phyloP scores from a whole-genome alignment of 2,329 filamentous ascomycete genomes.

The Pleomassaria siparia region DNA sequence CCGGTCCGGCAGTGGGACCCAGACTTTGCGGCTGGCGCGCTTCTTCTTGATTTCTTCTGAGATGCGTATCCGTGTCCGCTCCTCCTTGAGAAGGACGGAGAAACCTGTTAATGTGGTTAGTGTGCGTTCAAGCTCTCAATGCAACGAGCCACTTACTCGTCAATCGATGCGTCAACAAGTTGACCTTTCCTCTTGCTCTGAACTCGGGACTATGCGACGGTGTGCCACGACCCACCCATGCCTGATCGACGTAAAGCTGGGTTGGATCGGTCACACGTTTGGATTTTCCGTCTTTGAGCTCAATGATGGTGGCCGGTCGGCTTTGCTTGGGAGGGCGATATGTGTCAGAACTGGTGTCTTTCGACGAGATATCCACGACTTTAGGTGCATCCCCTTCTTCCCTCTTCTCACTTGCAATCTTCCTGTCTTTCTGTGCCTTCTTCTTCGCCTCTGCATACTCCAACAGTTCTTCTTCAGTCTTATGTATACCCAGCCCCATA shows the following conservation, averaged over 20 bases:
- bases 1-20: conserved; percentile 85
- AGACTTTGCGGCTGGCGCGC: conserved; percentile 73
- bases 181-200: conserved; percentile 73
- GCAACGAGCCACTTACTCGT: conserved; percentile 63
- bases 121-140: not conserved
- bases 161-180: conserved; percentile 68
- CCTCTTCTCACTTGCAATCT: not conserved
- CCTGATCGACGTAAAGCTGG: conserved; percentile 86
- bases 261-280: conserved; percentile 73
- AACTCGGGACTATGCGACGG: conserved; percentile 59
- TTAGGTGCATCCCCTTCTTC: not conserved
- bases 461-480: conserved; percentile 18
- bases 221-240: conserved; percentile 80
- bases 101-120: conserved; percentile 57
- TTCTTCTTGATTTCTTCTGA: conserved; percentile 77
- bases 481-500: conserved; percentile 69
- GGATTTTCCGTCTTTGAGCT: conserved; percentile 73
- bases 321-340: conserved; percentile 4
- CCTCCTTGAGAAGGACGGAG: conserved; percentile 85
- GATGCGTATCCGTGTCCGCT: conserved; percentile 82
- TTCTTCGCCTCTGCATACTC: not conserved
- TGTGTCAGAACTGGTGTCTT: not conserved
- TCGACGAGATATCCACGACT: no score
- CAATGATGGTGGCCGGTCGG: conserved; percentile 66
- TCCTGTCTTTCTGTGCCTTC: not conserved